A percentile compares a stretch with the other conserved stretches of the same genome.
These are phyloP conservation scores for Fusarium sp. DNA, from an alignment of 2,329 filamentous ascomycete species.

Conservation along the genomic window DNA sequence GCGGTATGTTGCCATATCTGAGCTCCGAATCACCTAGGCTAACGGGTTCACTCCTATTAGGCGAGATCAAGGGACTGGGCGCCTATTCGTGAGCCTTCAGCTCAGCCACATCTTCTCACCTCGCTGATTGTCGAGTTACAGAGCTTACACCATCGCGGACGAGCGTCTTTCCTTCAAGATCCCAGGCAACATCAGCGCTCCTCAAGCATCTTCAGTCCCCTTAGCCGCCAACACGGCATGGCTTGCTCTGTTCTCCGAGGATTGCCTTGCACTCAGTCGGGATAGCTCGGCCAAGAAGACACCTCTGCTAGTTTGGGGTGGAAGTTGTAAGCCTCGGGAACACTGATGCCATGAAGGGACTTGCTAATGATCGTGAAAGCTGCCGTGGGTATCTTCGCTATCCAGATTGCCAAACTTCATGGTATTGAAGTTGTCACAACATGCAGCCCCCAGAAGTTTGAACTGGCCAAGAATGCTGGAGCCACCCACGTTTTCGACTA, in stretches of 20 bases:
- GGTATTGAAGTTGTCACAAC: constrained; percentile 50
- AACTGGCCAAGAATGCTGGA: constrained; percentile 46
- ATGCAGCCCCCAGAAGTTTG: constrained; percentile 48
- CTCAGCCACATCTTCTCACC: rapidly evolving
- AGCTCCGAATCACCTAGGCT: neutral
- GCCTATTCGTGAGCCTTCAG: constrained; percentile 43
- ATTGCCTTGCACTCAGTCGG: constrained; percentile 47
- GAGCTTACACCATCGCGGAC: constrained; percentile 53
- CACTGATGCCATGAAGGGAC: rapidly evolving
- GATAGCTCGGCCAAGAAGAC: neutral
- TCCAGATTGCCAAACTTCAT: constrained; percentile 49
- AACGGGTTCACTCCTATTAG: neutral
- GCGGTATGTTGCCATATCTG: constrained; percentile 27
- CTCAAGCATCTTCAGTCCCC: constrained; percentile 51
- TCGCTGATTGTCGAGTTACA: constrained; percentile 7
- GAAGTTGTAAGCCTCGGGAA: constrained; percentile 46
- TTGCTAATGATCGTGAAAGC: neutral
- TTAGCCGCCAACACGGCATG: constrained; percentile 53
- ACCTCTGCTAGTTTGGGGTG: constrained; percentile 54
- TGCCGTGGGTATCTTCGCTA: constrained; percentile 32
- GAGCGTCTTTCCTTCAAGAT: constrained; percentile 54
- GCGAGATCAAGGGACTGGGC: constrained; percentile 47
- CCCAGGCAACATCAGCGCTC: constrained; percentile 39
- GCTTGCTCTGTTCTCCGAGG: constrained; percentile 53
- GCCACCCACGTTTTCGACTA: constrained; percentile 56